phyloP scores from a whole-genome alignment of 2,329 filamentous ascomycete genomes.

The Pezicula neosporulosa region DNA sequence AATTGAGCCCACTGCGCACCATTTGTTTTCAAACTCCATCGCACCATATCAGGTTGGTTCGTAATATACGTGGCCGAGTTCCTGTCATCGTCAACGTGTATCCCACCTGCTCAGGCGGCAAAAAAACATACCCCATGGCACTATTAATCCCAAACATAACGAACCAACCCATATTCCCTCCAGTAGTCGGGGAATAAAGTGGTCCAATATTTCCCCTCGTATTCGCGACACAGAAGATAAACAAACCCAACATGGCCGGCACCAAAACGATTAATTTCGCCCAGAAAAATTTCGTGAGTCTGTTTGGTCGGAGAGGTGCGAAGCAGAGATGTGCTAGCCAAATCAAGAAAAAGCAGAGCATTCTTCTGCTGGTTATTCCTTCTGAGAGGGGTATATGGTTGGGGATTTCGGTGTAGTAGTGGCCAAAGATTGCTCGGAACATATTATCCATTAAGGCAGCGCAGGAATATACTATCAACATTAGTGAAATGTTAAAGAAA shows the following conservation, averaged over 20 bases:
- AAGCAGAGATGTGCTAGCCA: constrained; percentile 36
- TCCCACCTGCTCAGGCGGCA: neutral
- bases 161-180: constrained; percentile 19
- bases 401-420: constrained; percentile 27
- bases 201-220: constrained; percentile 25
- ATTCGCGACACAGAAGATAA: constrained; percentile 31
- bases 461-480: constrained; percentile 23
- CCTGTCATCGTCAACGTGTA: neutral
- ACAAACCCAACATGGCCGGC: constrained; percentile 27
- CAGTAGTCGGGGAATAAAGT: constrained; percentile 9
- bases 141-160: constrained; percentile 31
- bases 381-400: constrained; percentile 26
- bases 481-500: neutral
- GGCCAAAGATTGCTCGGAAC: constrained; percentile 28
- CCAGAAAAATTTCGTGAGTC: constrained; percentile 37
- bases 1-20: constrained; percentile 35
- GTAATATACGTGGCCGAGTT: constrained; percentile 30
- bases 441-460: constrained; percentile 27
- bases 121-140: constrained; percentile 19
- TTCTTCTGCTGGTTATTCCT: constrained; percentile 30
- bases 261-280: constrained; percentile 34
- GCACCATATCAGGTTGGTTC: constrained; percentile 36
- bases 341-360: constrained; percentile 33
- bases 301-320: constrained; percentile 33
- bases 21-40: constrained; percentile 30